Conservation (phyloP, 139 green algal species). For the Pedinophyceae sp. region DNA sequence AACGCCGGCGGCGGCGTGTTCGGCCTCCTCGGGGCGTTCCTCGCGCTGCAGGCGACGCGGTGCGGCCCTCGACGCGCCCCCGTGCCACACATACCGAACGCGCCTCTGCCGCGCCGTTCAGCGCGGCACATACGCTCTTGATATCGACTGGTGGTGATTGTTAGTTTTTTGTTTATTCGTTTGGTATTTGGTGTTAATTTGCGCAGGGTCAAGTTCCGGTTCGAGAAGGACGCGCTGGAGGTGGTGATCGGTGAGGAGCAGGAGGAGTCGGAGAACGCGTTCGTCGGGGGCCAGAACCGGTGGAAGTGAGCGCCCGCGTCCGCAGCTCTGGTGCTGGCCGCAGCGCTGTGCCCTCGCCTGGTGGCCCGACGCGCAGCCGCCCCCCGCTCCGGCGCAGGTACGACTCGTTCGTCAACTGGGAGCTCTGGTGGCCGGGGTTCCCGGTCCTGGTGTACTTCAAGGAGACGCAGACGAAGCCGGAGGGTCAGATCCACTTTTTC, state of each 20-base stretch:
- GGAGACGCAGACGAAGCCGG: conserved; percentile 91
- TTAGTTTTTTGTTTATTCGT: not conserved
- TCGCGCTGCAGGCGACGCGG: conserved; percentile 49
- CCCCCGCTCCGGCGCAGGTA: no score
- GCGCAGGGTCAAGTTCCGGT: conserved; percentile 39
- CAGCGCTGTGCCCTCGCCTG: no score
- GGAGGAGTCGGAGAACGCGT: conserved; percentile 58
- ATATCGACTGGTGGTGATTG: not conserved
- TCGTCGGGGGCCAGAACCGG: conserved; percentile 67
- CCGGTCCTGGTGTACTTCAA: conserved; percentile 96
- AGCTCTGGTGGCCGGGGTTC: conserved; percentile 88
- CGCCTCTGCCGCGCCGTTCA: no score
- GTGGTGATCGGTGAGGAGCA: conserved; percentile 39
- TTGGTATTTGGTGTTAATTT: not conserved
- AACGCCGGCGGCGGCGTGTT: conserved; percentile 16
- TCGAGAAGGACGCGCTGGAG: conserved; percentile 50
- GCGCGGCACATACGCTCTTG: not conserved
- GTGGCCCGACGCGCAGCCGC: no score
- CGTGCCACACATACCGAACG: no score
- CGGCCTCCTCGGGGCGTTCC: conserved; percentile 49
- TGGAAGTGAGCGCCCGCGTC: no score
- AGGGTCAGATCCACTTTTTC: conserved; percentile 97
- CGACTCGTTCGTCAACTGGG: conserved; percentile 68
- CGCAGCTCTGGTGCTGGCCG: no score
- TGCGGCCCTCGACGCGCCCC: no score